Evolutionary conservation across 805 yeast genomes (phyloP).

Genomic region (Debaryomyces prosopidis): DNA sequence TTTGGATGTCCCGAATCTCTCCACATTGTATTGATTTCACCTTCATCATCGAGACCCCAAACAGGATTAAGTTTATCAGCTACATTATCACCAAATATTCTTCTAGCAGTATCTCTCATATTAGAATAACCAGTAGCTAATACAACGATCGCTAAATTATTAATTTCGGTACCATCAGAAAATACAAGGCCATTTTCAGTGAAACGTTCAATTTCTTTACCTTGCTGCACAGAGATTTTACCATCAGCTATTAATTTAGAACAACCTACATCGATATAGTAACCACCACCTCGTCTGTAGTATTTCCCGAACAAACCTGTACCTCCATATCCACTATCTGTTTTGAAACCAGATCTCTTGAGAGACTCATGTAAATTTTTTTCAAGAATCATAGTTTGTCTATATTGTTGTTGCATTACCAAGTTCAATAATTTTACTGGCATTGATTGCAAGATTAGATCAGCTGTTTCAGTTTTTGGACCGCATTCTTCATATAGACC

Average conservation of each 20-base stretch:
- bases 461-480: constrained; percentile 39
- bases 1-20: constrained; percentile 41
- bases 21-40: constrained; percentile 40
- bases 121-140: constrained; percentile 47
- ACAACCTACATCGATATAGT: constrained; percentile 48
- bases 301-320: constrained; percentile 44
- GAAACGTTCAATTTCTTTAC: constrained; percentile 33
- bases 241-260: constrained; percentile 40
- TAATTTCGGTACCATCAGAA: constrained; percentile 35
- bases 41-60: constrained; percentile 46
- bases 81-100: constrained; percentile 36
- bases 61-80: constrained; percentile 37
- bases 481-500: constrained; percentile 40
- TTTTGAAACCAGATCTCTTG: constrained; percentile 35
- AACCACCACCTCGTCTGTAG: constrained; percentile 46
- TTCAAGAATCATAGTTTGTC: constrained; percentile 32
- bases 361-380: constrained; percentile 30
- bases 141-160: constrained; percentile 39
- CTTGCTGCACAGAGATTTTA: constrained; percentile 37
- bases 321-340: constrained; percentile 44
- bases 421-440: constrained; percentile 36
- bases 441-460: constrained; percentile 31
- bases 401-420: constrained; percentile 36
- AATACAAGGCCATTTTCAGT: constrained; percentile 38
- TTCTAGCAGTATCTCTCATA: constrained; percentile 42